phyloP scores from a whole-genome alignment of 768 basidiomycete species.

The Trametes villosa region DNA sequence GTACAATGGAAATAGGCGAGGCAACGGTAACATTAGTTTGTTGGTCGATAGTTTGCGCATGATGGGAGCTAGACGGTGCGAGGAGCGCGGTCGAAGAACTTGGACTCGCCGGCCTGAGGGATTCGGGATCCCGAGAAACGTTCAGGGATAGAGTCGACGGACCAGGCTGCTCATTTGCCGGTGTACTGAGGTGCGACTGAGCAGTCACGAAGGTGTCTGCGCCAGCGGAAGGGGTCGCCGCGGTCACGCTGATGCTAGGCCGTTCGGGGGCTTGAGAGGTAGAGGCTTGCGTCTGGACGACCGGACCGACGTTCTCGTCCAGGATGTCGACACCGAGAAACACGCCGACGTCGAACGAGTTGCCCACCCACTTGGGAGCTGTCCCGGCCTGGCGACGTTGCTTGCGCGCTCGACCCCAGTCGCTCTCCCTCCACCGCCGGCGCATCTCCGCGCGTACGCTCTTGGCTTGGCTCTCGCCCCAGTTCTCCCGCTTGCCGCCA shows the following conservation, averaged over 20 bases:
- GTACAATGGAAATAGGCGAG: neutral
- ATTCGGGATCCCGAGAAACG: conserved; percentile 5
- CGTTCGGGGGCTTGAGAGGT: neutral
- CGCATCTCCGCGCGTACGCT: conserved; percentile 60
- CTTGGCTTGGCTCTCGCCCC: conserved; percentile 60
- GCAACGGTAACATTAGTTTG: neutral
- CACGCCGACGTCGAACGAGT: conserved; percentile 78
- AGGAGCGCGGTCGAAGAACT: conserved; percentile 25
- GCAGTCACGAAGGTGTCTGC: conserved; percentile 38
- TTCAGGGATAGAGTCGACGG: neutral
- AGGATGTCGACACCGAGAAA: conserved; percentile 72
- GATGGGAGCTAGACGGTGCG: neutral
- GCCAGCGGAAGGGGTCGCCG: conserved; percentile 16
- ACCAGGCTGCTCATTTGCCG: neutral
- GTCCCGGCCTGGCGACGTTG: conserved; percentile 37
- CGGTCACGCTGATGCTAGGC: neutral
- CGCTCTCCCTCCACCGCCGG: conserved; percentile 64
- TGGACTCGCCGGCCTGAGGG: neutral
- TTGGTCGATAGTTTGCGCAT: neutral
- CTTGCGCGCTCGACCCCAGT: conserved; percentile 57
- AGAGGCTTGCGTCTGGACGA: neutral
- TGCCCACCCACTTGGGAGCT: conserved; percentile 60
- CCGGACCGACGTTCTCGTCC: conserved; percentile 33
- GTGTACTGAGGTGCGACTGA: conserved; percentile 13
- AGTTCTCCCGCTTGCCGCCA: conserved; percentile 69